Evolutionary conservation across 768 basidiomycete species (phyloP), one percentile per base, ranked within the genome.

Genomic region (Lyophyllum shimeji): DNA sequence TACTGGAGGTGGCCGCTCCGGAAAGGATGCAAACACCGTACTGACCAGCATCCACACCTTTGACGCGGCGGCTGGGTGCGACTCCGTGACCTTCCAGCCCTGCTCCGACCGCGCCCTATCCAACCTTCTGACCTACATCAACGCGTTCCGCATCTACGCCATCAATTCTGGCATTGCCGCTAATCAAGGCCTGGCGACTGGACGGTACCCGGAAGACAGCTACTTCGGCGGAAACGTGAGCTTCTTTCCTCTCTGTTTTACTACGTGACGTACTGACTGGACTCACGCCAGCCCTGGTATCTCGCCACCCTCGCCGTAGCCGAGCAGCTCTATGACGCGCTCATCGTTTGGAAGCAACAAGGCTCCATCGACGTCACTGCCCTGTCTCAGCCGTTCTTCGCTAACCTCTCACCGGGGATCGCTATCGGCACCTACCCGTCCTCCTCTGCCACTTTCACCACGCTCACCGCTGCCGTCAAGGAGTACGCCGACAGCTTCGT

Each of bases 1-100:
- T 66, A 89, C 88, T 7, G 86, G 82, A 13, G 86, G 86, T 20
- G 84, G 86, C 33, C 84, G 92, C 18, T 85, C 87, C 12, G 90
- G 90, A 11, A 85, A 81, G 60, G 93, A 92, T 60, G 78, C 86
- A 17, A 93, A 91, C 70, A 81, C 86, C 0, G 77, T 86, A 27
- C 76, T 94, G 17, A 78, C 87, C 12, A 88, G 84, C 29, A 87
- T 90, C 58, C 89, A 91, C 65, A 87, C 84, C 7, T 92, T 89
- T 67, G 89, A 93, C 61, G 69, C 81, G 20, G 66, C 73, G 20
- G 89, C 88, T 2, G 87, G 85, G 21, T 92, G 90, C 64, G 90
- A 92, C 66, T 75, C 79, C 0, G 69, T 66, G 9, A 92, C 87
- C 3, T 90, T 90, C 78, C 88, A 90, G 65, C 90, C 89, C 3